phyloP scores from a whole-genome alignment of 208 protist genomes.

The Acanthamoeba royreba region DNA sequence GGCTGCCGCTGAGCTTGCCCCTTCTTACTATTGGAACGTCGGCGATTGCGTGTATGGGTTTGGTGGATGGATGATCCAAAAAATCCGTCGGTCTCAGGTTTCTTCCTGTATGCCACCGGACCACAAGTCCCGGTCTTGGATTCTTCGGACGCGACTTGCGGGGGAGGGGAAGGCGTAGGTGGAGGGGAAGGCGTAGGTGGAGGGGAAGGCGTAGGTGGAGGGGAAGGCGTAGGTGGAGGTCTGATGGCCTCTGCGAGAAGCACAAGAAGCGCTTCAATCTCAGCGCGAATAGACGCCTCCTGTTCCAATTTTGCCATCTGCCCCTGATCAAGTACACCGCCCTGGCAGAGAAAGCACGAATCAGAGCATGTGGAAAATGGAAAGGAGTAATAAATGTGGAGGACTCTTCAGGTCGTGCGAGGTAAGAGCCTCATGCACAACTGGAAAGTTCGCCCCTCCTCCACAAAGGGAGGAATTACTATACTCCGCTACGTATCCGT shows the following conservation, averaged over 20 bases:
- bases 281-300: neutral
- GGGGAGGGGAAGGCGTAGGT: no score
- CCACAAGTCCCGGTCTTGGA: neutral
- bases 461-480: neutral
- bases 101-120: neutral
- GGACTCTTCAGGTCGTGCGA: neutral
- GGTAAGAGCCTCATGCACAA: neutral
- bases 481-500: neutral
- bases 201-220: no score
- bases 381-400: neutral
- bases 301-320: neutral
- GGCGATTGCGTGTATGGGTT: neutral
- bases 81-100: neutral
- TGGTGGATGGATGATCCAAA: no score
- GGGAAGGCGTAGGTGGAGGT: no score
- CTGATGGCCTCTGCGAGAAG: neutral
- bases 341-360: neutral
- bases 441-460: neutral
- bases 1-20: no score
- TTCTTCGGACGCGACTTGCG: neutral
- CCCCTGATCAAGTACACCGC: neutral
- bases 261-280: neutral
- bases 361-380: neutral
- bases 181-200: no score
- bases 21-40: neutral